phyloP scores from a whole-genome alignment of 495 filamentous ascomycete species.

The Thozetella sp. region DNA sequence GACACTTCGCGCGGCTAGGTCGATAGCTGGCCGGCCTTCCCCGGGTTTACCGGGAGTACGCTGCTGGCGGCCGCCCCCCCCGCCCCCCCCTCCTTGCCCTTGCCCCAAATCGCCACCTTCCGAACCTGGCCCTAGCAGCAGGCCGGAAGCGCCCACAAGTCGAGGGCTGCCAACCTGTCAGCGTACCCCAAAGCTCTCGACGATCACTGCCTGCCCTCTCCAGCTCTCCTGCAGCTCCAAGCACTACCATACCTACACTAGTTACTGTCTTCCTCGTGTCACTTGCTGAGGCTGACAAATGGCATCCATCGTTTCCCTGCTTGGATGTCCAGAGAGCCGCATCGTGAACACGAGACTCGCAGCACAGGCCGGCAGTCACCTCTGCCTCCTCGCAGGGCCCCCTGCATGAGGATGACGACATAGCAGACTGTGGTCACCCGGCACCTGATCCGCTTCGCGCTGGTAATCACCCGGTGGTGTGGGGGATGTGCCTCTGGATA shows the following conservation, averaged over 20 bases:
- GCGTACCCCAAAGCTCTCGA: too few species aligned
- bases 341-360: background rate
- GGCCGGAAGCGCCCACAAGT: background rate
- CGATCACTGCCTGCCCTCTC: too few species aligned
- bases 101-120: background rate
- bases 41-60: background rate
- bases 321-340: background rate
- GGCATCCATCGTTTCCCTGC: too few species aligned
- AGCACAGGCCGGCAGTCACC: background rate
- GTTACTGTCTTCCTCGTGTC: too few species aligned
- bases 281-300: too few species aligned
- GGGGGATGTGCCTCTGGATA: background rate
- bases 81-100: background rate
- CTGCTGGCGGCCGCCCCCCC: background rate
- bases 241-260: too few species aligned
- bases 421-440: background rate
- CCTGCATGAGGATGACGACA: slow-evolving; percentile 1
- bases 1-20: too few species aligned
- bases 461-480: background rate
- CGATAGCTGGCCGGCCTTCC: too few species aligned
- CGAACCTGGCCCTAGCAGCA: background rate
- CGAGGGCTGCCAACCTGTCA: background rate
- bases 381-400: background rate
- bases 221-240: too few species aligned
- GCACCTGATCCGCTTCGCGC: background rate